Base-by-base conservation (phyloP, 768 basidiomycete species). In the Paxillus rubicundulus region DNA sequence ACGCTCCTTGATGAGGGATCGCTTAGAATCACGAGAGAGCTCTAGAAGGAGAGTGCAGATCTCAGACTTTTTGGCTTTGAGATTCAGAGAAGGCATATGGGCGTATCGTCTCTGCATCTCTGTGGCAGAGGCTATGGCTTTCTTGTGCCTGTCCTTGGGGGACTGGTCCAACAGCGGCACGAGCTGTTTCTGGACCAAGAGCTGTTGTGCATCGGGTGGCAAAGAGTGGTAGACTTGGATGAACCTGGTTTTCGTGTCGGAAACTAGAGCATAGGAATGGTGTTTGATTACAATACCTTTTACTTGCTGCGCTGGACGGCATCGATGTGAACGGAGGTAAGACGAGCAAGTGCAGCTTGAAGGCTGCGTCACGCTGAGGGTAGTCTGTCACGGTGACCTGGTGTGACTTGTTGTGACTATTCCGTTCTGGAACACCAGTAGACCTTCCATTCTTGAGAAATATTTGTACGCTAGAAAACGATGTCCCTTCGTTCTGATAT, bases 1-100 rank as follows among this genome's bases (percentile, higher is more conserved):
- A 28, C 72, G 70, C 46, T 84, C 84, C 47, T 74, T 78, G 56
- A 82, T 68, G 50, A 80, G 69, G 1, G 79, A 70, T 4, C 75
- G 67, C 56, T 85, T 85, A 0, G 77, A 61, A 54, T 86, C 84
- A 40, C 74, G 74, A 1, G 71, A 64, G 5, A 87, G 70, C 47
- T 83, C 80, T 27, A 77, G 73, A 14, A 87, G 56, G 39, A 88
- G 70, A 0, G 61, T 59, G 27, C 74, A 72, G 54, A 87, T 70
- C 66, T 87, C 83, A 27, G 68, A 69, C 61, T 77, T 78, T 68
- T 85, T 86, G 2, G 71, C 70, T 34, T 72, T 73, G 36, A 84
- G 60, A 67, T 85, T 74, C 21, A 87, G 67, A 0, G 65, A 55
- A 0, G 86, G 85, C 37, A 80, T 74, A 24, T 53, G 61, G 4